phyloP scores from a whole-genome alignment of 148 eudicot species.

The Fagopyrum tataricum region DNA sequence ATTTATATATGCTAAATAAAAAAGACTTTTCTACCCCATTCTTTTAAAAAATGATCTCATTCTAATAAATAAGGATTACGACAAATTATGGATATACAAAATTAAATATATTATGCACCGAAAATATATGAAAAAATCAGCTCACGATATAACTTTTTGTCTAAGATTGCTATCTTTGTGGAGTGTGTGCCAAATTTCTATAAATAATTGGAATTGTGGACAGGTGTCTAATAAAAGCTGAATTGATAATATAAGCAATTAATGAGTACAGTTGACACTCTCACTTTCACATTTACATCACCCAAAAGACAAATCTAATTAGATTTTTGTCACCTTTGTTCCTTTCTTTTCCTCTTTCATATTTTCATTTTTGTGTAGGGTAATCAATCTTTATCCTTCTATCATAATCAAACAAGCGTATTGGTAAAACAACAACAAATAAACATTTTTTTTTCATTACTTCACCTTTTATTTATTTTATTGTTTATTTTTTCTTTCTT shows the following conservation, averaged over 20 bases:
- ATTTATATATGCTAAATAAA: no score
- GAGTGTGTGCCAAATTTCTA: not conserved
- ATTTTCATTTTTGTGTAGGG: not conserved
- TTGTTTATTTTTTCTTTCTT: not conserved
- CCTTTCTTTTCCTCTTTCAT: not conserved
- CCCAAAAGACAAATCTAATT: not conserved
- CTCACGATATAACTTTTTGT: no score
- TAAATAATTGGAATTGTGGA: not conserved
- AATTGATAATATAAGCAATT: not conserved
- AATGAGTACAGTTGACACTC: not conserved
- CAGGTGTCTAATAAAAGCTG: not conserved
- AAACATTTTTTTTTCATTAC: not conserved
- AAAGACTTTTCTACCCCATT: no score
- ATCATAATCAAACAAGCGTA: not conserved
- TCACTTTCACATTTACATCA: not conserved
- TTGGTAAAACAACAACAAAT: not conserved
- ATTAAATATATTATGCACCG: no score
- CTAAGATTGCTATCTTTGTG: no score
- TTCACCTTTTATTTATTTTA: not conserved
- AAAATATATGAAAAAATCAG: no score
- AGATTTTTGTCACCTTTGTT: not conserved
- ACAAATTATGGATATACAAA: no score
- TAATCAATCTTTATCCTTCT: not conserved
- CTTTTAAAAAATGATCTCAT: no score
- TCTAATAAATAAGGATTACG: no score